Conservation (phyloP, 345 rosid genomes). For the Streptanthus diversifolius region DNA sequence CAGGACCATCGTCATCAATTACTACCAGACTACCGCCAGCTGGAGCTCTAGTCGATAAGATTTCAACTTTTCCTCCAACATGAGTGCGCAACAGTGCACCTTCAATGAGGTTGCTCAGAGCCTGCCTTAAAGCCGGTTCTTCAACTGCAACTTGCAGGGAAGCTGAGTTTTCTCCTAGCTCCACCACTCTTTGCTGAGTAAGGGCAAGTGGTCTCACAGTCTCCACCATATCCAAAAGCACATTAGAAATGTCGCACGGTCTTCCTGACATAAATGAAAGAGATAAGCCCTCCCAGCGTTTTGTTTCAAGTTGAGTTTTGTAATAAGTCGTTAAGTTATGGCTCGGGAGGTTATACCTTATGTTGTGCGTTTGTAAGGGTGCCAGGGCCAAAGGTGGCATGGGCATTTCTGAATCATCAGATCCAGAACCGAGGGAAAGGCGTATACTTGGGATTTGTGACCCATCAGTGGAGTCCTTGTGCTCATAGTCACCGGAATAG, state of each 20-base stretch:
- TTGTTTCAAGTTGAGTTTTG: slow-evolving; percentile 5
- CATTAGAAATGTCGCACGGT: slow-evolving; percentile 80
- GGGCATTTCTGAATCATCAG: slow-evolving; percentile 77
- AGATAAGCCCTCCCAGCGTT: slow-evolving; percentile 34
- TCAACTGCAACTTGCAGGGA: slow-evolving; percentile 76
- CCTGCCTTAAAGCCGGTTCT: slow-evolving; percentile 86
- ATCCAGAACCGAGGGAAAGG: slow-evolving; percentile 41
- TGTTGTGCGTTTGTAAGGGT: slow-evolving; percentile 52
- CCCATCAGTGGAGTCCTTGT: slow-evolving; percentile 24
- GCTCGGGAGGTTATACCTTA: slow-evolving; percentile 46
- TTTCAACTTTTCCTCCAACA: slow-evolving; percentile 72
- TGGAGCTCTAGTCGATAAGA: slow-evolving; percentile 67
- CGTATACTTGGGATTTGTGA: slow-evolving; percentile 30
- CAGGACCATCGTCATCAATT: slow-evolving; percentile 90
- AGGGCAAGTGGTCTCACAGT: slow-evolving; percentile 78
- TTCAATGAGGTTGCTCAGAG: slow-evolving; percentile 88
- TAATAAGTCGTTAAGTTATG: background rate
- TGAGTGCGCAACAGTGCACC: slow-evolving; percentile 91
- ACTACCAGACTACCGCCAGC: slow-evolving; percentile 77
- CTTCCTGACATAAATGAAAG: slow-evolving; percentile 78
- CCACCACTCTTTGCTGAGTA: slow-evolving; percentile 67
- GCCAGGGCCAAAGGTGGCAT: slow-evolving; percentile 84
- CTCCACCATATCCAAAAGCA: slow-evolving; percentile 68
- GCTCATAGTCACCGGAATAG: slow-evolving; percentile 38
- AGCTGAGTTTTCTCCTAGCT: slow-evolving; percentile 49